Conservation (phyloP, 1,284 basidiomycete species). For the Vanrija sp. region DNA sequence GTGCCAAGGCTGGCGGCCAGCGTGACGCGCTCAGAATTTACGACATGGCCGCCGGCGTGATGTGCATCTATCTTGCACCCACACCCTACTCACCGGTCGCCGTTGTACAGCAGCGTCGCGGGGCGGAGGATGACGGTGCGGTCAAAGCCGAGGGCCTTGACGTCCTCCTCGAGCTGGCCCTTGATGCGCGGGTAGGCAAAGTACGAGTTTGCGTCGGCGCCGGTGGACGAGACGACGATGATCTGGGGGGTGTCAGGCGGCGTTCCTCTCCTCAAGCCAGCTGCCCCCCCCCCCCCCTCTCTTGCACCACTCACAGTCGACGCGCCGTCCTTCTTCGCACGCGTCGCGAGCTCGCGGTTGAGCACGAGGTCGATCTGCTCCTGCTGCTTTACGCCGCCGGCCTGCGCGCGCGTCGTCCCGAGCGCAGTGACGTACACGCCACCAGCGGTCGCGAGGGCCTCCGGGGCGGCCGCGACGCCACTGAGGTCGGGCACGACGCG, state of each 20-base stretch:
- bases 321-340: slow-evolving; percentile 40
- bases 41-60: too few species aligned
- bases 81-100: slow-evolving; percentile 25
- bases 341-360: slow-evolving; percentile 38
- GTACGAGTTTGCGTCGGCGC: slow-evolving; percentile 21
- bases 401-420: slow-evolving; percentile 40
- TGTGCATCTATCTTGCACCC: neutral
- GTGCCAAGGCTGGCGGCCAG: too few species aligned
- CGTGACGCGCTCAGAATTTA: too few species aligned
- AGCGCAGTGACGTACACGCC: slow-evolving; percentile 38
- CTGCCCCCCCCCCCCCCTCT: too few species aligned
- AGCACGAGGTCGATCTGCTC: slow-evolving; percentile 39
- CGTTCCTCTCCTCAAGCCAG: neutral
- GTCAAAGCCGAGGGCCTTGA: slow-evolving; percentile 36
- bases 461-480: slow-evolving; percentile 10
- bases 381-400: slow-evolving; percentile 30
- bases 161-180: slow-evolving; percentile 41
- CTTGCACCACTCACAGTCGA: slow-evolving; percentile 26
- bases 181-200: slow-evolving; percentile 41
- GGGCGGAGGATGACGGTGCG: slow-evolving; percentile 41
- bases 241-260: slow-evolving; percentile 16
- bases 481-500: slow-evolving; percentile 26
- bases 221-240: slow-evolving; percentile 41
- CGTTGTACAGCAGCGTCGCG: slow-evolving; percentile 30
- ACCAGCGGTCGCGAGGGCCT: slow-evolving; percentile 15